Conservation (phyloP, 2,329 filamentous ascomycete species). For the Neofusicoccum umdonicola region DNA sequence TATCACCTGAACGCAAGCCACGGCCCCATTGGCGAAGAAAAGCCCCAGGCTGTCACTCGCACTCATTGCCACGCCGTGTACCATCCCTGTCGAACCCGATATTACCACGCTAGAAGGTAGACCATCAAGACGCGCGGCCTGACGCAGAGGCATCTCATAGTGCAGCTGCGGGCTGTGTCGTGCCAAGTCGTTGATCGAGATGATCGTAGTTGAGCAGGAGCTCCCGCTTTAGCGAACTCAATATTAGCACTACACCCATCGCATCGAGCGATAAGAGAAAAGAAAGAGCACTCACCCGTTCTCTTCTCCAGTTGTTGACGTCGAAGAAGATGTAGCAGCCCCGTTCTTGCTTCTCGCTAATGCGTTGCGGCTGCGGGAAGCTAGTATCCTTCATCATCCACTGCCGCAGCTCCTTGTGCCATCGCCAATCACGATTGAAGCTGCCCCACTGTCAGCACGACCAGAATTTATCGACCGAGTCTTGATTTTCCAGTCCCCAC, state of each 20-base stretch:
- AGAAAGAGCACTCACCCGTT: constrained; percentile 39
- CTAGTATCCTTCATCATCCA: constrained; percentile 57
- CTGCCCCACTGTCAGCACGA: constrained; percentile 17
- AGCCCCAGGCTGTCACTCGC: not conserved
- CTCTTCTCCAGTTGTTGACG: constrained; percentile 51
- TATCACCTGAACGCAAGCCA: not conserved
- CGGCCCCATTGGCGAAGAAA: not conserved
- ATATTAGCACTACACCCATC: constrained; percentile 21
- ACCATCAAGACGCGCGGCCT: not conserved
- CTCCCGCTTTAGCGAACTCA: constrained; percentile 39
- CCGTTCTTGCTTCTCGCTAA: constrained; percentile 48
- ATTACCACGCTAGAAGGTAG: not conserved
- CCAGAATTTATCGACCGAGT: not conserved
- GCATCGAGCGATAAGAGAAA: not conserved
- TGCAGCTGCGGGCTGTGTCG: constrained; percentile 10
- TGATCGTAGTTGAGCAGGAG: constrained; percentile 54
- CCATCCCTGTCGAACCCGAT: not conserved
- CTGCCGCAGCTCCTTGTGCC: constrained; percentile 53
- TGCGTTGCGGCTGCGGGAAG: constrained; percentile 42
- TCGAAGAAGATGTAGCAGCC: constrained; percentile 57
- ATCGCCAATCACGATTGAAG: constrained; percentile 52
- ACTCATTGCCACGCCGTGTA: not conserved
- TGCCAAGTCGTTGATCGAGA: constrained; percentile 42
- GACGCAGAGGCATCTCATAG: not conserved
- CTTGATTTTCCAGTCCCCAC: constrained; percentile 14